Evolutionary conservation across 129 eudicot species (phyloP).

Genomic region (Escallonia rubra): DNA sequence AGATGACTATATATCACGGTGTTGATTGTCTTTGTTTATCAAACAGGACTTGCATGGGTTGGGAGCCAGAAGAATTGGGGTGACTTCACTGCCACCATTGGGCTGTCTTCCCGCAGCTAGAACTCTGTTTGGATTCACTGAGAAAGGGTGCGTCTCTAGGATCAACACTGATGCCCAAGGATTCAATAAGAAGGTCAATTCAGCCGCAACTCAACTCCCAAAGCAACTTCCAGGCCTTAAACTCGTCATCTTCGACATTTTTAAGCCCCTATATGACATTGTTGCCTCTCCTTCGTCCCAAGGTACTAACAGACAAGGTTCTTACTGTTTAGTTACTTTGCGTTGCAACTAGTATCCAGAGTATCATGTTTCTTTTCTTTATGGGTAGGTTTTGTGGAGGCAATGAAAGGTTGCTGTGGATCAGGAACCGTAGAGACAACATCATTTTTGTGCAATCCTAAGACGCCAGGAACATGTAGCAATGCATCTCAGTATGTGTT

Average conservation of each 20-base stretch:
- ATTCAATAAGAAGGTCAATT: constrained; percentile 57
- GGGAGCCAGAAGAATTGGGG: constrained; percentile 91
- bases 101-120: constrained; percentile 81
- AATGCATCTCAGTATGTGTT: constrained; percentile 74
- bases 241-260: constrained; percentile 55
- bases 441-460: constrained; percentile 61
- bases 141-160: constrained; percentile 65
- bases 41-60: constrained; percentile 57
- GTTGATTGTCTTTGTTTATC: not conserved
- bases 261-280: constrained; percentile 59
- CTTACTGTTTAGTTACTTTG: no score
- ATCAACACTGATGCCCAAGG: constrained; percentile 69
- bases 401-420: constrained; percentile 88
- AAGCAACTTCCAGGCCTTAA: constrained; percentile 56
- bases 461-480: constrained; percentile 65
- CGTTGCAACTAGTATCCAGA: no score
- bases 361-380: not conserved
- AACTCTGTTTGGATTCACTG: constrained; percentile 67
- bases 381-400: constrained; percentile 67
- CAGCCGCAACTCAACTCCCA: constrained; percentile 46
- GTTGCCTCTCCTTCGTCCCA: constrained; percentile 48
- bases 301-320: constrained; percentile 27
- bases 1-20: no score
- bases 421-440: constrained; percentile 85
- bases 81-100: constrained; percentile 84